phyloP scores from a whole-genome alignment of 352 stramenopile species.

The Globisporangium megalacanthum region DNA sequence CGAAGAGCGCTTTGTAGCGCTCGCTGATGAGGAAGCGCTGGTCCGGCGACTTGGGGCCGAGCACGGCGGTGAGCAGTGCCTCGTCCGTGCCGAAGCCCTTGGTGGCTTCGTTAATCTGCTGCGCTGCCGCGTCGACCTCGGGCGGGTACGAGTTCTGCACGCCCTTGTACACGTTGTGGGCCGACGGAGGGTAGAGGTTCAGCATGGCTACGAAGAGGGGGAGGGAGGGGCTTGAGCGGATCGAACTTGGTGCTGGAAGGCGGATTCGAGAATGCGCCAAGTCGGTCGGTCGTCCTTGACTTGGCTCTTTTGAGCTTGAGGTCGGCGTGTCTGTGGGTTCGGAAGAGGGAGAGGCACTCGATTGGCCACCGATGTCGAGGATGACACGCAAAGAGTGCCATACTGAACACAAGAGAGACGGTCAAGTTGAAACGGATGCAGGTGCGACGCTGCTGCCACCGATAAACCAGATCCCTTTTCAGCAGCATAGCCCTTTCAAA shows the following conservation, averaged over 20 bases:
- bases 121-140: slow-evolving; percentile 52
- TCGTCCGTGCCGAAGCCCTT: slow-evolving; percentile 75
- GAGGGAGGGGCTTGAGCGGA: not conserved
- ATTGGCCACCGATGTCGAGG: too few species aligned
- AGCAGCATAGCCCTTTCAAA: too few species aligned
- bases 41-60: slow-evolving; percentile 68
- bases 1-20: slow-evolving; percentile 67
- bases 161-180: slow-evolving; percentile 51
- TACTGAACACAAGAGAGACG: not conserved
- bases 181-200: slow-evolving; percentile 60
- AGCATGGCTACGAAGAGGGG: slow-evolving; percentile 6
- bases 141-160: slow-evolving; percentile 31
- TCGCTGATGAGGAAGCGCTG: slow-evolving; percentile 58
- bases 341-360: not conserved
- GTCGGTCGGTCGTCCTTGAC: not conserved
- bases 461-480: too few species aligned
- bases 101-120: slow-evolving; percentile 63
- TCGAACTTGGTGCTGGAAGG: not conserved
- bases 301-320: too few species aligned
- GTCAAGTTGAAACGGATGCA: too few species aligned
- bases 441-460: too few species aligned
- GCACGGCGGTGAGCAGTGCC: slow-evolving; percentile 55
- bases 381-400: too few species aligned
- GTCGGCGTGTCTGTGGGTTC: not conserved
- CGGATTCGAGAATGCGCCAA: not conserved